Evolutionary conservation across 805 yeast species (phyloP), one percentile per base, ranked within the genome.

Genomic region (Kuraishia cidri): DNA sequence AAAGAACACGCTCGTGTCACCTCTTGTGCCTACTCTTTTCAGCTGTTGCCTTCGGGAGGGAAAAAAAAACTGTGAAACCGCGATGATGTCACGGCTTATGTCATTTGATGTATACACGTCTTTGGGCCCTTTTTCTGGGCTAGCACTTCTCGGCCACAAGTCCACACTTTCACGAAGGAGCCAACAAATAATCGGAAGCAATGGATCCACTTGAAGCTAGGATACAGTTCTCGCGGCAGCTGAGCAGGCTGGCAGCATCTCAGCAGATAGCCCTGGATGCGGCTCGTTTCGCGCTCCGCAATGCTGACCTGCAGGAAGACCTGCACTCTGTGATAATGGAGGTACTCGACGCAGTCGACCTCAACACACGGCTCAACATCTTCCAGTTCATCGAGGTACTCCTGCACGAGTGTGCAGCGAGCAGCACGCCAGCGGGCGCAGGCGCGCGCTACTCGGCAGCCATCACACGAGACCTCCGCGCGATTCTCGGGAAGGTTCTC

Each of bases 121-220:
- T n/a, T n/a, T n/a, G n/a, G n/a, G n/a, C n/a, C n/a, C n/a, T n/a
- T n/a, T n/a, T n/a, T n/a, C n/a, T n/a, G n/a, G n/a, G n/a, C n/a
- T n/a, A n/a, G n/a, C n/a, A n/a, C n/a, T n/a, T n/a, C n/a, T n/a
- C n/a, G n/a, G n/a, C n/a, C n/a, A n/a, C n/a, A n/a, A n/a, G n/a
- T n/a, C n/a, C n/a, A n/a, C n/a, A n/a, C n/a, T n/a, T n/a, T n/a
- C n/a, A n/a, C n/a, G n/a, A n/a, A n/a, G n/a, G n/a, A n/a, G n/a
- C n/a, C n/a, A n/a, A n/a, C n/a, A n/a, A n/a, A n/a, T n/a, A n/a
- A n/a, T n/a, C n/a, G n/a, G n/a, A 7, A 20, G 27, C 32, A 12
- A 85, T 88, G 94, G 96, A 88, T 50, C 78, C 95, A 1, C 84
- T 90, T 52, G 95, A 85, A 47, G 87, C 88, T 4, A 69, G 90